Conservation (phyloP, 768 basidiomycete species). For the Termitomyces titanicus region DNA sequence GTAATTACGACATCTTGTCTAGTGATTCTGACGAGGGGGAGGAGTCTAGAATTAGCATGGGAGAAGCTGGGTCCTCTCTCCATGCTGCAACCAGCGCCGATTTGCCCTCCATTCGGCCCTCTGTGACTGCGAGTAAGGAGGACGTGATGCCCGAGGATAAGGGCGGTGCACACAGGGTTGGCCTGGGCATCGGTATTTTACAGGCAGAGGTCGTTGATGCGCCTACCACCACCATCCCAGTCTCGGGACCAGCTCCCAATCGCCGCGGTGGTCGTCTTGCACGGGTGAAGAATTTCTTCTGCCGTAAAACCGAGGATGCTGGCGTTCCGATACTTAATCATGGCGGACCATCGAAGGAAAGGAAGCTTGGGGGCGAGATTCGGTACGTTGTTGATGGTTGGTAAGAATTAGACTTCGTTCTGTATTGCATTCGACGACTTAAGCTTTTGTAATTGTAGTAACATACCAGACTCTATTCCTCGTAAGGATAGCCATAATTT, state of each 20-base stretch:
- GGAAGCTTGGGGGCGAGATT: too few relatives aligned
- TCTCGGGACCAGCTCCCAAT: neutral
- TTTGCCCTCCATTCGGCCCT: neutral
- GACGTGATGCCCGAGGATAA: too few relatives aligned
- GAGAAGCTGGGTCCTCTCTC: neutral
- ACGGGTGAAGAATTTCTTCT: neutral
- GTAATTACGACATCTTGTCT: neutral
- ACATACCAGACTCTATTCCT: too few relatives aligned
- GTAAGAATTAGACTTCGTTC: too few relatives aligned
- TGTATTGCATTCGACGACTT: too few relatives aligned
- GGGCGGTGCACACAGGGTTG: neutral
- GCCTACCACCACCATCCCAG: neutral
- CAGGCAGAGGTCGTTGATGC: neutral
- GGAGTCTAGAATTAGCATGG: neutral
- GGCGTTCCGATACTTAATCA: too few relatives aligned
- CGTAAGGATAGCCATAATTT: too few relatives aligned
- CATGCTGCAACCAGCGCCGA: neutral
- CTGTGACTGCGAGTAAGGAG: neutral
- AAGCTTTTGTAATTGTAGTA: too few relatives aligned
- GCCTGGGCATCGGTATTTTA: neutral
- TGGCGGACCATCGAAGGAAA: too few relatives aligned
- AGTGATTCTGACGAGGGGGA: neutral
- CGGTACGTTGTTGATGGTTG: too few relatives aligned
- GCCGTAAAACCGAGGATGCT: too few relatives aligned
- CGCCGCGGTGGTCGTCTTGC: neutral